These are phyloP conservation scores for Lentithecium fluviatile DNA, from an alignment of 495 filamentous ascomycete genomes.

Conservation along the genomic window DNA sequence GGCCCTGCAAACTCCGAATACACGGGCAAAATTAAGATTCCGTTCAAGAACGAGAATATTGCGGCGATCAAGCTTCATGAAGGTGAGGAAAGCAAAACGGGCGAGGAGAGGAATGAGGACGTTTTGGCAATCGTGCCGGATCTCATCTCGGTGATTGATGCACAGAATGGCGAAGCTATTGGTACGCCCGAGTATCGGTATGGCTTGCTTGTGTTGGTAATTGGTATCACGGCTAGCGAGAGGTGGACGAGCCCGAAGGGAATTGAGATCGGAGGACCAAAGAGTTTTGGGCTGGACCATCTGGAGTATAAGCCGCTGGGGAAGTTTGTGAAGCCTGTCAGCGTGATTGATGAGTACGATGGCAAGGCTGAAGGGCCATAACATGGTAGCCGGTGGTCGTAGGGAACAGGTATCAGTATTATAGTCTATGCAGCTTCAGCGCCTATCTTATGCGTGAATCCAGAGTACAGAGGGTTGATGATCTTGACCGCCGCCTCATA, in stretches of 20 bases:
- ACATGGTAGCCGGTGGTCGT: not conserved
- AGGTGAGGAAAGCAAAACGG: constrained; percentile 32
- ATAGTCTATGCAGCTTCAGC: constrained; percentile 16
- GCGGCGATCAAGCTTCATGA: constrained; percentile 47
- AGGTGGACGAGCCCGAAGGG: constrained; percentile 56
- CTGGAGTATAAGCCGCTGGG: constrained; percentile 51
- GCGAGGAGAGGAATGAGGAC: constrained; percentile 40
- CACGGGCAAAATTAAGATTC: constrained; percentile 51
- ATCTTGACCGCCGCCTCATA: constrained; percentile 55
- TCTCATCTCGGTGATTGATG: constrained; percentile 60
- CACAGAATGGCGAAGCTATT: constrained; percentile 58
- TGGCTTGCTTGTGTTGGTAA: constrained; percentile 51
- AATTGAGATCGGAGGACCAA: constrained; percentile 54
- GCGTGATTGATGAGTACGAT: constrained; percentile 55
- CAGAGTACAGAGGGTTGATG: constrained; percentile 28
- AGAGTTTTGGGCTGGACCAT: constrained; percentile 53
- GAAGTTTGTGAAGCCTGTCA: constrained; percentile 50
- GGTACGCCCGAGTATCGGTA: constrained; percentile 63
- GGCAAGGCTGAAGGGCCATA: not conserved
- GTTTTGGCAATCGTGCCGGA: constrained; percentile 61
- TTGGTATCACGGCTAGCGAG: constrained; percentile 52
- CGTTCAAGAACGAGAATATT: constrained; percentile 68
- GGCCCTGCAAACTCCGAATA: constrained; percentile 40
- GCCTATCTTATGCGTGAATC: constrained; percentile 7
- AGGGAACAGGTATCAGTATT: not conserved